phyloP scores from a whole-genome alignment of 495 filamentous ascomycete genomes.

The Aspergillus ellipticus region DNA sequence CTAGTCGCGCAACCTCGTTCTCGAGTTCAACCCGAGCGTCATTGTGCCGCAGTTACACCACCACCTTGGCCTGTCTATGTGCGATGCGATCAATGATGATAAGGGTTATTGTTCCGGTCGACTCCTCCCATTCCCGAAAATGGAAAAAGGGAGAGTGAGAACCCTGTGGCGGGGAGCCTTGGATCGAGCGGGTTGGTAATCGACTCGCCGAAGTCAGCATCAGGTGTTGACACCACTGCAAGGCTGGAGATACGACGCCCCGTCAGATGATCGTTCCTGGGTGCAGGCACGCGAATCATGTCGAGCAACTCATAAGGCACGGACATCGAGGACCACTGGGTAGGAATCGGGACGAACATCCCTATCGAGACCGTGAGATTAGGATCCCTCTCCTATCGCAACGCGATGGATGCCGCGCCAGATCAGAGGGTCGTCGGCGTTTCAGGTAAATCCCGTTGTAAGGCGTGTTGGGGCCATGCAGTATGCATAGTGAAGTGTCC shows the following conservation, averaged over 20 bases:
- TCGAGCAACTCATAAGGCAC: background rate
- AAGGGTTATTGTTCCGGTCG: background rate
- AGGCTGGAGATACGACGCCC: background rate
- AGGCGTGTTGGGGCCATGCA: background rate
- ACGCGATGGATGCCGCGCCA: background rate
- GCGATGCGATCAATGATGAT: background rate
- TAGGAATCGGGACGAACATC: background rate
- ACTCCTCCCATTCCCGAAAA: background rate
- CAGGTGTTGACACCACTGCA: background rate
- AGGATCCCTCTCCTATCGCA: background rate
- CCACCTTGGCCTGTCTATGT: background rate
- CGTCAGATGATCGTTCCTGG: background rate
- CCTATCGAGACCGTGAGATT: background rate
- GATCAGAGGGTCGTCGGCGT: background rate
- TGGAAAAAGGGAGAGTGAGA: background rate
- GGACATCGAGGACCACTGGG: background rate
- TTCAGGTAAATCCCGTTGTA: conserved; percentile 1
- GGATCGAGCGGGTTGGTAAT: background rate
- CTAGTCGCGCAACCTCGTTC: background rate
- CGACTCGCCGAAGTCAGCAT: background rate
- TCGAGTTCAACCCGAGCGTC: background rate
- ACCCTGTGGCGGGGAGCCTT: background rate
- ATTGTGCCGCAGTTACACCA: background rate
- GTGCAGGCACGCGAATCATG: background rate
- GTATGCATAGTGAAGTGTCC: conserved; percentile 2